Base-by-base conservation (phyloP, 2,329 filamentous ascomycete species). In the Colletotrichum sp. region DNA sequence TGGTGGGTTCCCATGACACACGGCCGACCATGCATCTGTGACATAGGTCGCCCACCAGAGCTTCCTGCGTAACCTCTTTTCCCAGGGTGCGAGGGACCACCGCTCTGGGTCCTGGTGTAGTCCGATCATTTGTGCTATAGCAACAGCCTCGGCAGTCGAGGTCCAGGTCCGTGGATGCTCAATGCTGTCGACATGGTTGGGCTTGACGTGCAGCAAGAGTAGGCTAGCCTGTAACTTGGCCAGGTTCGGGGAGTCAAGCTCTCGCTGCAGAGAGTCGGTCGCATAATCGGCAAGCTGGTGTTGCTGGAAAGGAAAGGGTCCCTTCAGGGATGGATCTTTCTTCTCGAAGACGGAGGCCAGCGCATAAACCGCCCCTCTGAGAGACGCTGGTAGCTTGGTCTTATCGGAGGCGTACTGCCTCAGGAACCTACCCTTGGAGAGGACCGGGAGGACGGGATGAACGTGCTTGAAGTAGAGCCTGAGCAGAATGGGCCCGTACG, bases 101-200 rank as follows among this genome's bases (percentile, higher is more conserved):
- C 79, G 72, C 4, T 79, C 78, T 0, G 86, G 83, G 22, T 88
- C 86, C 64, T 84, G 85, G 52, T 89, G 87, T 6, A 88, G 82
- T 7, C 87, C 87, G 16, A 87, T 83, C 78, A 87, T 87, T 70
- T 88, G 87, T 0, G 87, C 87, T 70, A 83, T 85, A 1, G 87
- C 84, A 0, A 85, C 85, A 5, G 85, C 84, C 76, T 87, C 87
- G 6, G 86, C 83, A 1, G 86, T 82, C 60, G 87, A 80, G 1
- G 84, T 84, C 86, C 87, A 88, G 1, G 85, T 85, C 22, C 84
- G 83, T 0, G 87, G 87, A 8, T 86, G 87, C 77, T 88, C 87
- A 6, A 87, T 86, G 15, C 86, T 88, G 34, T 85, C 87, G 22
- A 86, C 87, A 15, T 83, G 83, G 2, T 87, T 86, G 0, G 87